Conservation (phyloP, 2,329 filamentous ascomycete genomes). For the Aspergillus ochraceoroseus region DNA sequence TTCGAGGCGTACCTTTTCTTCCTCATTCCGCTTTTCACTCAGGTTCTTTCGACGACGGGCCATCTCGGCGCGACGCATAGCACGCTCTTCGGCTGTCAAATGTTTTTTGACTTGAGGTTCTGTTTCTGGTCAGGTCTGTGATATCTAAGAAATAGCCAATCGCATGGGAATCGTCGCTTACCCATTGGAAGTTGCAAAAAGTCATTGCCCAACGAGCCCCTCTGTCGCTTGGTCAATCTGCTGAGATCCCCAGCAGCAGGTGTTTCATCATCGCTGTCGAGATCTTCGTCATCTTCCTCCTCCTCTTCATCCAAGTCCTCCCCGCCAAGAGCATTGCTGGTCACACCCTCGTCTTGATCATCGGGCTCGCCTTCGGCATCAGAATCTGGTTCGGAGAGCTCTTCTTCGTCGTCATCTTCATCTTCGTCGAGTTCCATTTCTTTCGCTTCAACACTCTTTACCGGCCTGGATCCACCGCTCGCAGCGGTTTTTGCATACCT, state of each 20-base stretch:
- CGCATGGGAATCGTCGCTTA: too few relatives aligned
- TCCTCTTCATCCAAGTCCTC: slow-evolving; percentile 41
- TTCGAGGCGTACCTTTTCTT: slow-evolving; percentile 62
- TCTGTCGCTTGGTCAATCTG: slow-evolving; percentile 65
- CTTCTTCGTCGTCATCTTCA: slow-evolving; percentile 36
- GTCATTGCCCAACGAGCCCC: slow-evolving; percentile 54
- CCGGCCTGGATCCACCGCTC: slow-evolving; percentile 21
- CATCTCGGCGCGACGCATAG: slow-evolving; percentile 69
- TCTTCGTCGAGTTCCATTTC: slow-evolving; percentile 43
- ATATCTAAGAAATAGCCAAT: too few relatives aligned
- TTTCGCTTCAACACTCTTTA: slow-evolving; percentile 46
- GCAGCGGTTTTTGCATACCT: slow-evolving; percentile 35
- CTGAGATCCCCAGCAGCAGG: slow-evolving; percentile 53
- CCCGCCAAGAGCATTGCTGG: slow-evolving; percentile 35
- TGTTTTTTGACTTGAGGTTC: slow-evolving; percentile 70
- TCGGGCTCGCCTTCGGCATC: slow-evolving; percentile 47
- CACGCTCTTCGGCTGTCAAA: slow-evolving; percentile 66
- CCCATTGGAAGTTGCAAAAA: slow-evolving; percentile 54
- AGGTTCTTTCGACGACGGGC: slow-evolving; percentile 67
- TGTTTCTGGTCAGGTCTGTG: too few relatives aligned
- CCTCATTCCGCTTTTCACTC: slow-evolving; percentile 71
- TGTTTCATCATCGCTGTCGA: slow-evolving; percentile 41
- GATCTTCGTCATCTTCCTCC: slow-evolving; percentile 42
- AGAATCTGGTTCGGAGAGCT: slow-evolving; percentile 45
- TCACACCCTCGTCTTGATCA: slow-evolving; percentile 47